Evolutionary conservation across 2,329 filamentous ascomycete species (phyloP), one percentile per base, ranked within the genome.

Genomic region (Aureobasidium namibiae): DNA sequence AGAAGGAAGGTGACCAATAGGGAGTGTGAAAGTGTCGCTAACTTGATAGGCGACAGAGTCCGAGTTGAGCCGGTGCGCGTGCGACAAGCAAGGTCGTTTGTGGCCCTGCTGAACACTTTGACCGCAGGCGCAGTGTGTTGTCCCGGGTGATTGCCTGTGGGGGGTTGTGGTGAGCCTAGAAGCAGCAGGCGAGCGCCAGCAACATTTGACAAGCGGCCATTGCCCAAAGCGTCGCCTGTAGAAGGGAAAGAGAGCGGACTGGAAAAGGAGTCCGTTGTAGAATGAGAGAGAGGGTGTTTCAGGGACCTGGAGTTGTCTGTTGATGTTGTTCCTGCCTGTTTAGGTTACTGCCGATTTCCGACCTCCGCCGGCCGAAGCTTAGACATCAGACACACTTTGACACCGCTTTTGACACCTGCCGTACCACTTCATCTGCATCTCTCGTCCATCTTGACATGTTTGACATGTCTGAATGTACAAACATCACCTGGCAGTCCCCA

Each of bases 141-240:
- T 34, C 26, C 24, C 50, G 16, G 52, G 39, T 56, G 38, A 33
- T 56, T 29, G 29, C 5, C 29, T 31, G 5, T 5, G 29, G 29
- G 29, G 29, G 29, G 5, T 31, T 31, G 5, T 10, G 5, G 29
- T 31, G 29, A 31, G 29, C 21, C 39, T 46, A 56, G 31, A 46
- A n/a, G 14, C 53, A 36, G 31, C 33, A 44, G 34, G 33, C 13
- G 44, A 48, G 54, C 42, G 23, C 54, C 42, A 58, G 42, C 33
- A 49, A 18, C 9, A 48, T 41, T 49, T n/a, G 54, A 24, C 54
- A 58, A 39, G 42, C 44, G 26, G 54, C 44, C 54, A 58, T 58
- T 16, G 54, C 54, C 44, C 42, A 38, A n/a, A 58, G 34, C 24
- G 54, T 44, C 54, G 24, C 53, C 52, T 42, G 31, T 24, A 38